phyloP scores from a whole-genome alignment of 2,329 filamentous ascomycete species.

The Xylaria digitata region DNA sequence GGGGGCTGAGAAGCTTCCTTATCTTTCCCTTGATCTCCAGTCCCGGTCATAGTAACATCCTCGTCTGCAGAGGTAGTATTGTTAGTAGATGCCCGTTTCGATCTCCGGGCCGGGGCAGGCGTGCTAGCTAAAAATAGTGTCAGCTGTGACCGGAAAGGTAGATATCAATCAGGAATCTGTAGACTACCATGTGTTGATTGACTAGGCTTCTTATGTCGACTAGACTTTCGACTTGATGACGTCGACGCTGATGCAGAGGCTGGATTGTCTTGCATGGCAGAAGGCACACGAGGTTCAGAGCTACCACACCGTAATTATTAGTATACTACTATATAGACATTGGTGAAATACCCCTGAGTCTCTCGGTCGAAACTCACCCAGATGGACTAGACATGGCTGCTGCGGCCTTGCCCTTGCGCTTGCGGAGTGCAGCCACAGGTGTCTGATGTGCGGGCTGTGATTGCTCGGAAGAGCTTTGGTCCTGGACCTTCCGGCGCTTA shows the following conservation, averaged over 20 bases:
- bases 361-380: constrained; percentile 63
- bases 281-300: constrained; percentile 72
- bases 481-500: constrained; percentile 77
- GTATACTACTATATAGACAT: constrained; percentile 43
- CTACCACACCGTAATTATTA: constrained; percentile 38
- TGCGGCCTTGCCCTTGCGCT: constrained; percentile 69
- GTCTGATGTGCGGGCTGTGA: constrained; percentile 50
- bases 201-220: constrained; percentile 73
- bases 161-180: neutral
- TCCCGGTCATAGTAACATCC: constrained; percentile 78
- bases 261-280: constrained; percentile 68
- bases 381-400: constrained; percentile 76
- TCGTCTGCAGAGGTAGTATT: constrained; percentile 62
- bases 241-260: constrained; percentile 62
- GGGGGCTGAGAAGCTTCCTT: constrained; percentile 52
- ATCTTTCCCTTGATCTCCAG: constrained; percentile 64
- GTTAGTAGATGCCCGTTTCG: constrained; percentile 64
- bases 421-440: constrained; percentile 56
- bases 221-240: constrained; percentile 77
- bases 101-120: constrained; percentile 57
- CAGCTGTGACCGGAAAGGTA: constrained; percentile 9
- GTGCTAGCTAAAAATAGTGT: constrained; percentile 45
- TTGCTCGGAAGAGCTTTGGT: constrained; percentile 49
- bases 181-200: constrained; percentile 58
- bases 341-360: constrained; percentile 20